These are phyloP conservation scores for Yarrowia osloensis DNA, from an alignment of 805 yeast genomes.

Conservation along the genomic window DNA sequence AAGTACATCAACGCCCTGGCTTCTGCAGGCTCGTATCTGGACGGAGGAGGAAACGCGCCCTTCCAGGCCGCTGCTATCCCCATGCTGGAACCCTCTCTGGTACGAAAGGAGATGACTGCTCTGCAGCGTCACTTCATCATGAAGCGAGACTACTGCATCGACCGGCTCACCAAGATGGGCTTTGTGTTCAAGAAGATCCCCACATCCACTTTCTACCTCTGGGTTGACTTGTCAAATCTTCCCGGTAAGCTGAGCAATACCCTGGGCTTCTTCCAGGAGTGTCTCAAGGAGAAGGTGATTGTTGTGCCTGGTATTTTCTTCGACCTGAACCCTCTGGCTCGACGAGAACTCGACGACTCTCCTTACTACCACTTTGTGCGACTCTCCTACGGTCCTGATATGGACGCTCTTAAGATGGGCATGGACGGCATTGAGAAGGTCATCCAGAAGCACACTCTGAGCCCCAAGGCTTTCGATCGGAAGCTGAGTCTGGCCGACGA, in stretches of 20 bases:
- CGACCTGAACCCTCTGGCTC: constrained; percentile 56
- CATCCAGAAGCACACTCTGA: constrained; percentile 32
- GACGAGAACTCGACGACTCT: constrained; percentile 54
- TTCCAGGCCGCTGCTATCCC: constrained; percentile 62
- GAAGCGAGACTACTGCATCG: constrained; percentile 58
- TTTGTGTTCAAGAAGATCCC: constrained; percentile 54
- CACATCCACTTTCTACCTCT: constrained; percentile 59
- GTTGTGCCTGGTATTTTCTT: constrained; percentile 66
- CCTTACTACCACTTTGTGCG: constrained; percentile 62
- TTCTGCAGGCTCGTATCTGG: constrained; percentile 61
- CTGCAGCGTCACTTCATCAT: constrained; percentile 57
- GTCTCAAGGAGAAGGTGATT: constrained; percentile 59
- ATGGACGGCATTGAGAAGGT: constrained; percentile 63
- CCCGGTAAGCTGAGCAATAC: constrained; percentile 60
- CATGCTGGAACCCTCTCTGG: constrained; percentile 54
- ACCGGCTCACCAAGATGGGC: constrained; percentile 55
- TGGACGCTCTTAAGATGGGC: constrained; percentile 52
- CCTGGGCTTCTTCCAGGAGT: constrained; percentile 64
- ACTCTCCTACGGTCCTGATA: constrained; percentile 61
- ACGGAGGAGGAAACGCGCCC: constrained; percentile 63
- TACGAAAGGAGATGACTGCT: constrained; percentile 56
- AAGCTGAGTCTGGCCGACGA: background rate
- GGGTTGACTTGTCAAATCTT: constrained; percentile 58
- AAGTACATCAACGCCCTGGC: constrained; percentile 57
- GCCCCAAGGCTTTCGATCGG: background rate